Evolutionary conservation across 208 protist genomes (phyloP).

Genomic region (Angomonas desouzai): DNA sequence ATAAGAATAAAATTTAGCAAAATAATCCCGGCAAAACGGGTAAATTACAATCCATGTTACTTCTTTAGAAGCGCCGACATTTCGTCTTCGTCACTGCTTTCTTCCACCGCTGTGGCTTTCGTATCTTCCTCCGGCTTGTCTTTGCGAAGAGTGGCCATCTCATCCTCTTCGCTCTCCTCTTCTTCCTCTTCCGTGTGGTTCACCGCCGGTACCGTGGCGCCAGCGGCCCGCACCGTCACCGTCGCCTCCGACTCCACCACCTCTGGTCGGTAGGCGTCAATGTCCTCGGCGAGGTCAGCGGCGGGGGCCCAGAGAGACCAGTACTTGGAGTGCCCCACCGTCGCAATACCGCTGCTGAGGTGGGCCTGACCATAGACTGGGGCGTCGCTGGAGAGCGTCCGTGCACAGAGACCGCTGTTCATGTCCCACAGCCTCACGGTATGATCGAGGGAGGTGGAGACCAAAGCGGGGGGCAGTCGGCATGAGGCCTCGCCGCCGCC

Average conservation of each 20-base stretch:
- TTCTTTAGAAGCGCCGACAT: conserved; percentile 26
- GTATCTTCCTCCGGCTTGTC: neutral
- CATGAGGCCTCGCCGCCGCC: neutral
- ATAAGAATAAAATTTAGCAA: conserved; percentile 11
- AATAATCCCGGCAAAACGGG: neutral
- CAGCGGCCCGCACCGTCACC: neutral
- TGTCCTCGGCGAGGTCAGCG: conserved; percentile 20
- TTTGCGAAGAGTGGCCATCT: conserved; percentile 9
- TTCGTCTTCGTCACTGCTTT: conserved; percentile 42
- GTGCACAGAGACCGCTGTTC: conserved; percentile 56
- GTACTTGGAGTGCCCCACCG: conserved; percentile 41
- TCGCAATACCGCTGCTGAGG: conserved; percentile 13
- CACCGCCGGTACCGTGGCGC: conserved; percentile 7
- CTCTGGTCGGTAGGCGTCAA: conserved; percentile 6
- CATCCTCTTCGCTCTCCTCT: conserved; percentile 24
- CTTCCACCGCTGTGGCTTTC: conserved; percentile 22
- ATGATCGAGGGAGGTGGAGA: conserved; percentile 77
- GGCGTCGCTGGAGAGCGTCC: conserved; percentile 33
- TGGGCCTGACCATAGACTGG: conserved; percentile 68
- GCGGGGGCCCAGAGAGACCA: conserved; percentile 63
- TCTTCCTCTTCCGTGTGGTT: conserved; percentile 23
- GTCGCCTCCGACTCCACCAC: conserved; percentile 3
- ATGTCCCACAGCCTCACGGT: conserved; percentile 72
- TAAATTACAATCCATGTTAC: neutral
- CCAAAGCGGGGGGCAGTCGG: conserved; percentile 48